A percentile compares a stretch with the other conserved stretches of the same genome.
phyloP scores from a whole-genome alignment of 2,329 filamentous ascomycete species.

The Laburnicola sp. region DNA sequence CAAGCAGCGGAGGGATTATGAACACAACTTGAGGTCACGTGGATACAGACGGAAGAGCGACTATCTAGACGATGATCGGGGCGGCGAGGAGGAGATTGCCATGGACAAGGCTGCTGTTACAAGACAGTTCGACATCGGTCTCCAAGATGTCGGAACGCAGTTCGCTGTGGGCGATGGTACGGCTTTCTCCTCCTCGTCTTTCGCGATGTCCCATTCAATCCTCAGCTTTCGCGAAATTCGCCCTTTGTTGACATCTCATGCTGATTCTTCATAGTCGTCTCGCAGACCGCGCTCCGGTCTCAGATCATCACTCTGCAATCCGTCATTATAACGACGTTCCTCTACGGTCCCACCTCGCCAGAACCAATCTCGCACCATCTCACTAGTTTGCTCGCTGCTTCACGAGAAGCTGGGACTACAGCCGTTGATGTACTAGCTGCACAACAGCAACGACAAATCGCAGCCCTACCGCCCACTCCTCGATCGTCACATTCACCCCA shows the following conservation, averaged over 20 bases:
- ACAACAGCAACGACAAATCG: constrained; percentile 31
- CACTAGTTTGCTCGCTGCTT: constrained; percentile 34
- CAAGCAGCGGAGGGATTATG: constrained; percentile 41
- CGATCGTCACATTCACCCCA: constrained; percentile 22
- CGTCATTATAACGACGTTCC: constrained; percentile 36
- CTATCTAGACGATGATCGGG: constrained; percentile 31
- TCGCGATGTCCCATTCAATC: no score
- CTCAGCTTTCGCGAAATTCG: neutral
- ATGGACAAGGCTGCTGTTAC: constrained; percentile 40
- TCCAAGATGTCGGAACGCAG: constrained; percentile 30
- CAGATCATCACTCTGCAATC: constrained; percentile 43
- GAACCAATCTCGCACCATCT: constrained; percentile 40
- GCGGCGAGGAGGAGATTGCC: constrained; percentile 33
- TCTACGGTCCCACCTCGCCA: constrained; percentile 41
- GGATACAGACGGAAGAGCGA: constrained; percentile 36
- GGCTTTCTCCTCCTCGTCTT: neutral
- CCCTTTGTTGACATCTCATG: neutral
- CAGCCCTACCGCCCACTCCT: constrained; percentile 17
- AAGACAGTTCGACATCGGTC: constrained; percentile 35
- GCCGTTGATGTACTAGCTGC: constrained; percentile 35
- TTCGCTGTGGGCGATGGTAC: constrained; percentile 42
- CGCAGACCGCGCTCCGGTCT: constrained; percentile 38
- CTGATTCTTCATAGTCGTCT: constrained; percentile 25
- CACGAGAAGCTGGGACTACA: constrained; percentile 30
- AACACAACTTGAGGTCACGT: constrained; percentile 30